Base-by-base conservation (phyloP, 1,139 yeast genomes). In the Debaryomyces nepalensis region DNA sequence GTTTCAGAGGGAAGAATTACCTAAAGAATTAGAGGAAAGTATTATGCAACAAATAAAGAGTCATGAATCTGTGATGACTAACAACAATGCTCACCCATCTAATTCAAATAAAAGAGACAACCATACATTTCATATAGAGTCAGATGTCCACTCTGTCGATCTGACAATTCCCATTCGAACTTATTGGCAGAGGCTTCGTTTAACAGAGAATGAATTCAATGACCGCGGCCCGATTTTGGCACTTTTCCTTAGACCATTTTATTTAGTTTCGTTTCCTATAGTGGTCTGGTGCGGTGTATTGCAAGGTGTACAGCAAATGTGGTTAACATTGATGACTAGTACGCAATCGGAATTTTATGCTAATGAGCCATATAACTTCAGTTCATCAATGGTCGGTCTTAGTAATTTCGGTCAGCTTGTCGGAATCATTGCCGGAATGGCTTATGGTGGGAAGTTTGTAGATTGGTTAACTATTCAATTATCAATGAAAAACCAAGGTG, bases 231-330 rank as follows among this genome's bases (percentile, higher is more conserved):
- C 73, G 8, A 70, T 74, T 70, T 53, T 64, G 24, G 55, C 63
- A 23, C 64, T 73, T 18, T 69, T 64, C 46, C 48, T 56, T 33
- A 52, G 75, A 41, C 82, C 82, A 4, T 60, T 70, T 55, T 51
- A 68, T 37, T 67, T 70, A 50, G 60, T 70, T 55, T 53, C 67
- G 47, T 79, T 81, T 53, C 89, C 90, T 6, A 71, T 78, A 8
- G 75, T 83, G 14, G 51, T 81, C 11, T 83, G 83, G 78, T 75
- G 81, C 39, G 88, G 88, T 2, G 58, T 80, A 42, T 61, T 79
- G 19, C 82, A 82, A 53, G 90, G 89, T 4, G 69, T 81, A 11
- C 82, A 84, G 40, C 71, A 83, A 66, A 72, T 73, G 77, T 76
- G 81, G 81, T 59, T 75, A 22, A 63, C 77, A 10, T 57, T 75